Evolutionary conservation across 345 rosid species (phyloP).

Genomic region (Populus simonii): DNA sequence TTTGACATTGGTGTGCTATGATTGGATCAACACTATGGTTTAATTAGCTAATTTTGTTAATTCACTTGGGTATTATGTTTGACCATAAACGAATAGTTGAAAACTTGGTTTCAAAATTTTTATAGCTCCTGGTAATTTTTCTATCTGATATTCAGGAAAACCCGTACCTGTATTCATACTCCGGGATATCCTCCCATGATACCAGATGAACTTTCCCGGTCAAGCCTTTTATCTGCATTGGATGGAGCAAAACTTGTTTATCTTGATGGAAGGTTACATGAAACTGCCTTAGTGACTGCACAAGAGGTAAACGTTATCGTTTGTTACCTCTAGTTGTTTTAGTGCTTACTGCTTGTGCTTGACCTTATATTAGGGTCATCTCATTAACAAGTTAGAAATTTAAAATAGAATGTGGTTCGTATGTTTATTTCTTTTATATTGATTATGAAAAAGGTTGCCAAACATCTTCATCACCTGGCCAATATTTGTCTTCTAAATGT

Average conservation of each 20-base stretch:
- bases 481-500: too few species aligned
- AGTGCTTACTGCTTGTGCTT: not conserved
- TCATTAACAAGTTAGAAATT: not conserved
- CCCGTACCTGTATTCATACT: slow-evolving; percentile 90
- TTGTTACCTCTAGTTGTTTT: not conserved
- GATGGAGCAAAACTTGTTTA: slow-evolving; percentile 58
- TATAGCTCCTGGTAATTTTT: not conserved
- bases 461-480: too few species aligned
- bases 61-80: not conserved
- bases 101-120: not conserved
- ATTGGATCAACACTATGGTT: not conserved
- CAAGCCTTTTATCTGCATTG: slow-evolving; percentile 51
- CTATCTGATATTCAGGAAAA: slow-evolving; percentile 52
- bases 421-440: too few species aligned
- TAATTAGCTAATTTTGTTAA: not conserved
- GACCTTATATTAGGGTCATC: not conserved
- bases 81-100: not conserved
- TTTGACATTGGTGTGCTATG: not conserved
- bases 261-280: slow-evolving; percentile 66
- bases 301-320: slow-evolving; percentile 56
- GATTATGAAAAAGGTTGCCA: too few species aligned
- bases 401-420: too few species aligned
- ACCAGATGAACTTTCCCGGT: slow-evolving; percentile 52
- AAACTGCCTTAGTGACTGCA: slow-evolving; percentile 59
- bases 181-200: slow-evolving; percentile 72